Evolutionary conservation across 2,329 filamentous ascomycete species (phyloP), one percentile per base, ranked within the genome.

Genomic region (Arachnomyces sp.): DNA sequence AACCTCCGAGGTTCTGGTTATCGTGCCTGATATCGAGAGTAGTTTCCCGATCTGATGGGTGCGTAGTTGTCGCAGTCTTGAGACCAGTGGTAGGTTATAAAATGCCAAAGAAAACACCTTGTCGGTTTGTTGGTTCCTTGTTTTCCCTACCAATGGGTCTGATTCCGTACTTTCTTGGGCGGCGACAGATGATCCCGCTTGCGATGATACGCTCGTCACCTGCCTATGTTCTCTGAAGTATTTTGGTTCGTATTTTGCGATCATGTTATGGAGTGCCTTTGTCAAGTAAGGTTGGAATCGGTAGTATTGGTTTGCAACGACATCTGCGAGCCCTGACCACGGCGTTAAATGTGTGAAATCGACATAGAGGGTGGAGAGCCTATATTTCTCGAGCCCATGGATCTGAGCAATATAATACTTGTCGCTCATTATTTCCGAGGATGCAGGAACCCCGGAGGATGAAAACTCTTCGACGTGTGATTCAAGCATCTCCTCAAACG

Each of bases 1-100:
- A 16, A 98, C 92, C 71, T 98, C 92, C 7, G 92, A 98, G 4
- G 92, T 98, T 60, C 92, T 78, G 1, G 92, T 98, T 18, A 95
- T 90, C 1, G 92, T 98, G 35, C 92, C 92, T 6, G 92, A 98
- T 52, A 98, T 94, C 8, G 92, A 95, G 4, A 95, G 78, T 32
- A 98, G 75, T 58, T 90, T 86, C 39, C 92, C 92, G 53, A 98
- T 93, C 52, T 95, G 89, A 46, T 79, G 75, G 17, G 92, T 94
- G 25, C 92, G 82, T 47, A 98, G 71, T 54, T 87, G 82, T 44
- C 89, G 84, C 42, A 95, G 78, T 49, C 89, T 76, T 2, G 87
- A 92, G 11, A 95, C 84, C 1, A 95, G 74, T 1, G 89, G 86
- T 18, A 95, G 70, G 58, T 95, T 94, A 70, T 95, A 95, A 55